These are phyloP conservation scores for Carex myosuroides DNA, from an alignment of 176 grass and related monocot genomes.

Conservation along the genomic window DNA sequence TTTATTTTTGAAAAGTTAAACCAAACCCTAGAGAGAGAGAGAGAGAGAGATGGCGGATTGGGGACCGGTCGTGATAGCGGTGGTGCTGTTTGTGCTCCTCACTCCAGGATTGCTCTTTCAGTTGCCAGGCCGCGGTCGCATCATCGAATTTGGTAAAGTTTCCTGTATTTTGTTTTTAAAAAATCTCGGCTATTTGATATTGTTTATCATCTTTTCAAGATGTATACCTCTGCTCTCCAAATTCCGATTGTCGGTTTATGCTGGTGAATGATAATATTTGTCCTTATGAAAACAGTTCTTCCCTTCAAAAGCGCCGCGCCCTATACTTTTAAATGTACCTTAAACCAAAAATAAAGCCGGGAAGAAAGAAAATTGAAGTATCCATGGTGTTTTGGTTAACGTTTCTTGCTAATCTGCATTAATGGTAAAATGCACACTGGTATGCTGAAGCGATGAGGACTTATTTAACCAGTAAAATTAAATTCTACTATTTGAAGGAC, in stretches of 20 bases:
- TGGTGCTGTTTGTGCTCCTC: conserved; percentile 62
- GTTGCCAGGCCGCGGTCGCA: conserved; percentile 34
- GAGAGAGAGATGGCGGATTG: conserved; percentile 44
- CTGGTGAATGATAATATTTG: not conserved
- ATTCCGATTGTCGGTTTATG: not conserved
- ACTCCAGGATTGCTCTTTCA: conserved; percentile 61
- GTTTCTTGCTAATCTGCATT: not conserved
- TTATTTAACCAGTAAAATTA: not conserved
- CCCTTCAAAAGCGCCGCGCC: not conserved
- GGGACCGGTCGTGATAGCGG: conserved; percentile 64
- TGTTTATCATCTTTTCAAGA: not conserved
- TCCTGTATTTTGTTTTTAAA: not conserved
- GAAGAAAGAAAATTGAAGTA: not conserved
- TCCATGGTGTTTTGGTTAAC: not conserved
- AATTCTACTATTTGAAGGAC: not conserved
- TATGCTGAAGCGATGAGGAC: not conserved
- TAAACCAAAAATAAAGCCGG: not conserved
- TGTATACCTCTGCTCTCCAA: not conserved
- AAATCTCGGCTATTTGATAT: not conserved
- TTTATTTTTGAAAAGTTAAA: not conserved
- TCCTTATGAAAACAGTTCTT: not conserved
- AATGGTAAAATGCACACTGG: not conserved
- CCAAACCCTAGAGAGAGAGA: not conserved
- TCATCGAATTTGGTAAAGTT: conserved; percentile 47
- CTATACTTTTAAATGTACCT: not conserved